Evolutionary conservation across 345 rosid genomes (phyloP), one percentile per base, ranked within the genome.

Genomic region (Combretum micranthum): DNA sequence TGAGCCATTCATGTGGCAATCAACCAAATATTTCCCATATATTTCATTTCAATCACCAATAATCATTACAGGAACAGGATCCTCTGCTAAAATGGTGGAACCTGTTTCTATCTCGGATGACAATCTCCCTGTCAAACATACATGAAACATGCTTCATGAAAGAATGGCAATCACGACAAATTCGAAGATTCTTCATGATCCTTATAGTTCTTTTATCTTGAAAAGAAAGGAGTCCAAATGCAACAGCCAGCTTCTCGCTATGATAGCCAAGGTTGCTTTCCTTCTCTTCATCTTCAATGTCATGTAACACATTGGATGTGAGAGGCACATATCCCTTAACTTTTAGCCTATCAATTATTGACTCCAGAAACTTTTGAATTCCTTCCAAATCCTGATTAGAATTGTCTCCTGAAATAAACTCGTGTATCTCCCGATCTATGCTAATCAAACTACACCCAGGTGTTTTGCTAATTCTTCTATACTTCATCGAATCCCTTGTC

Each of bases 231-330:
- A 82, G 78, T 0, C 68, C 71, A 17, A 72, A 82, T 17, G 80
- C 80, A 23, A 82, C 68, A 15, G 87, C 84, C 64, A 79, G 51
- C 60, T 77, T 82, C 63, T 82, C 87, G 14, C 84, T 75, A 18
- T 82, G 84, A 44, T 54, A 72, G 51, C 68, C 57, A 15, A 82
- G 64, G 67, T 56, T 76, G 48, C 63, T 63, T 66, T 79, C 80
- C 70, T 79, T 79, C 73, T 82, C 84, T 65, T 79, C 87, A 44
- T 74, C 82, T 62, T 74, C 80, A 13, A 82, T 66, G 57, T 82
- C 87, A 45, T 74, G 77, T 13, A 79, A 57, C 23, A 71, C 82
- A 53, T 61, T 62, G 10, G 64, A 50, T 2, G 67, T 69, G 42
- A 39, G 37, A 1, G 75, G 76, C 16, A 44, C 53, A 57, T 80